Evolutionary conservation across 179 eudicot species (phyloP).

Genomic region (Beta lomatogona): DNA sequence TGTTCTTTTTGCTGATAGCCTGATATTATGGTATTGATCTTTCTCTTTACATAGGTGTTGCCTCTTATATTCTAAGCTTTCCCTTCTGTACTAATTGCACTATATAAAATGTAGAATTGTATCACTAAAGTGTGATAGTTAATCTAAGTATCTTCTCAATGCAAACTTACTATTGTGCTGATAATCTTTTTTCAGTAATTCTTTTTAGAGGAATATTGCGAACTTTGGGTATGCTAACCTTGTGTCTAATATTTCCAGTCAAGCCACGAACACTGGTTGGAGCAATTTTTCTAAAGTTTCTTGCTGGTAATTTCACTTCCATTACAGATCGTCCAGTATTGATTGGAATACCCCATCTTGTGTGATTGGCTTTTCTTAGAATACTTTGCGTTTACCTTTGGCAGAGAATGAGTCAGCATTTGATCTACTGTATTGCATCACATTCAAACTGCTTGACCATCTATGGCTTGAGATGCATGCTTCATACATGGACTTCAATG

Average conservation of each 20-base stretch:
- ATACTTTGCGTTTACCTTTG: constrained; percentile 14
- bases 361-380: constrained; percentile 6
- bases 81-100: not conserved
- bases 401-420: constrained; percentile 54
- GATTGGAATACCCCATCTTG: not conserved
- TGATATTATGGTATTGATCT: not conserved
- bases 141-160: not conserved
- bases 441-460: constrained; percentile 51
- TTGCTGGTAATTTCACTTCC: constrained; percentile 53
- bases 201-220: not conserved
- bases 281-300: constrained; percentile 80
- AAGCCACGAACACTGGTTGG: constrained; percentile 78
- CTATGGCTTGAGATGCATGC: constrained; percentile 60
- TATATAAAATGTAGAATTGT: not conserved
- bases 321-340: not conserved
- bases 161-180: not conserved
- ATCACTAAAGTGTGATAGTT: not conserved
- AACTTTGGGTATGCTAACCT: constrained; percentile 15
- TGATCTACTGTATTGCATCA: constrained; percentile 50
- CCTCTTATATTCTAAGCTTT: not conserved
- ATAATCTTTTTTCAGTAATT: not conserved
- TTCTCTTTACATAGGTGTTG: not conserved
- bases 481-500: constrained; percentile 62
- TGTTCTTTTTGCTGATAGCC: not conserved
- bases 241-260: constrained; percentile 44